Evolutionary conservation across 1,139 yeast genomes (phyloP), one percentile per base, ranked within the genome.

Genomic region (Taphrina sp.): DNA sequence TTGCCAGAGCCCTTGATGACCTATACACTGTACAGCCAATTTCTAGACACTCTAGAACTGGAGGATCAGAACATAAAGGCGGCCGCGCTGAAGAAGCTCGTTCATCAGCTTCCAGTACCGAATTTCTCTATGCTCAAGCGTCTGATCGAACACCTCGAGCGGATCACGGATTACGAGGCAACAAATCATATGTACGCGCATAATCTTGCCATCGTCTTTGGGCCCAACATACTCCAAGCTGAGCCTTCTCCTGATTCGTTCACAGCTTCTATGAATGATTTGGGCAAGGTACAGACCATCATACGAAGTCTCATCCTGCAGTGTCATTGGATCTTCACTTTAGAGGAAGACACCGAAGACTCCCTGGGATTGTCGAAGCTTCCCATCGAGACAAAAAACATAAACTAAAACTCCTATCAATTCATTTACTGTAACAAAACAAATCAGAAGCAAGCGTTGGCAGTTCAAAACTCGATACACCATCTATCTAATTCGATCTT

Each of bases 141-240:
- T 45, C 74, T 92, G 56, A 74, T 85, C 46, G 72, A 74, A 45
- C 98, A 92, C 71, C 37, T 49, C 14, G 46, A 49, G 17, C 31
- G 31, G 33, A 83, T 92, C 7, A 81, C 85, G 23, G 76, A 79
- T 22, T 76, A 82, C 59, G 84, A 83, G 65, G 74, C 76, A n/a
- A 65, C 71, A 33, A 87, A 87, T 65, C 77, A 94, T 67, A 90
- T 90, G 97, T 81, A 82, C 45, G 76, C 82, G 54, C 83, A 83
- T 65, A 83, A 84, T 58, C 70, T 89, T 63, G 85, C 95, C 46
- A 86, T 86, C 54, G 88, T 92, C 54, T 92, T 97, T 97, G 96
- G 96, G 0, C 95, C 96, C 8, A 89, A 87, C 1, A 72, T 92
- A 49, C 78, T 92, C 14, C 47, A 45, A 23, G 52, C 56, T 3